Base-by-base conservation (phyloP, 306 rosid species). In the Fagus crenata region DNA sequence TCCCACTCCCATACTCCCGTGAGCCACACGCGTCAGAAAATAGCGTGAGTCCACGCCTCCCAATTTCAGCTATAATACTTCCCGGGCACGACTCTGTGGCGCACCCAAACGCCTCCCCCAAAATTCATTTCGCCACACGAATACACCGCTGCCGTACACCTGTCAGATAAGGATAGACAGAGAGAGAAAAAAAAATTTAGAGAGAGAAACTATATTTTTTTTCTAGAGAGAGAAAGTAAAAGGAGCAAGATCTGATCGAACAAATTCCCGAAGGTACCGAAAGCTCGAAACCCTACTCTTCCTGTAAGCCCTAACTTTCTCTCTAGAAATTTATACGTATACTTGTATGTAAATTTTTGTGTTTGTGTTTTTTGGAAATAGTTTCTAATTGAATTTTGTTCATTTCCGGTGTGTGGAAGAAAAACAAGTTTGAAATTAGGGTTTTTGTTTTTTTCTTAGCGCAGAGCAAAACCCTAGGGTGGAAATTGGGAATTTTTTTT, bases 171-270 rank as follows among this genome's bases (percentile, higher is more conserved):
- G 86, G 89, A 75, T 75, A 53, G 78, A 59, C 77, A 71, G 84
- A 83, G 89, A 81, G 78, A 72, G 84, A 67, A 77, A 73, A 37
- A 51, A 49, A 43, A 11, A 80, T 85, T 83, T 86, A 89, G 92
- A 88, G 96, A 88, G 96, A 93, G 93, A 90, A 83, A 82, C 82
- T 71, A 42, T 7, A 65, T 73, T 61, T 7, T 36, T 64, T 39
- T n/a, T 0, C 22, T 82, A 77, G 81, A 81, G 87, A 82, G 86
- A 79, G 74, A 53, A 69, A 74, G 84, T 11, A 68, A 67, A 68
- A 60, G 1, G 80, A 58, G 81, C 86, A 69, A 91, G 97, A 94
- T 94, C 96, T 89, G 94, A 79, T 86, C 87, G 91, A 77, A 41
- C 51, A 46, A 76, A 41, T 75, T 53, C 70, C 60, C 39, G 63